Evolutionary conservation across 176 grass and related monocot species (phyloP).

Genomic region (Cenchrus fungigraminus): DNA sequence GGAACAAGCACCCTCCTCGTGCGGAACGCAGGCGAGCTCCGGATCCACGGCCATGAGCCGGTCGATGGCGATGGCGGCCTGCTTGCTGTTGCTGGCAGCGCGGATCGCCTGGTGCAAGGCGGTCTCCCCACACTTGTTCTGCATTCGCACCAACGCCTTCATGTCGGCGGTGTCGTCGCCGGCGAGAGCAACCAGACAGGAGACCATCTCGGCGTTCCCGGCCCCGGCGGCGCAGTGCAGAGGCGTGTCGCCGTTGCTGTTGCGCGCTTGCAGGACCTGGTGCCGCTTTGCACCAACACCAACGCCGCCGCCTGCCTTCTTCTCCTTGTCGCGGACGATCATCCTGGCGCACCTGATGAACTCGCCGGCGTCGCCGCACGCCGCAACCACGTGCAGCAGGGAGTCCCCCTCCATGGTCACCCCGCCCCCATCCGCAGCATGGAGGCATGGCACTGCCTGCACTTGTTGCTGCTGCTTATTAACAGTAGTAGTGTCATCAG

Average conservation of each 20-base stretch:
- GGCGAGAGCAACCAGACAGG: neutral
- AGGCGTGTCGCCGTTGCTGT: neutral
- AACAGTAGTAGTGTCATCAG: no score
- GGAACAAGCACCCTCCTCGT: neutral
- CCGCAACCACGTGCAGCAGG: neutral
- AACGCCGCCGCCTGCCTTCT: no score
- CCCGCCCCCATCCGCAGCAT: no score
- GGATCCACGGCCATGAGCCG: neutral
- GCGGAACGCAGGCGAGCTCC: neutral
- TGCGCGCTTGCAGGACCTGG: neutral
- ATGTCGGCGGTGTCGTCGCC: neutral
- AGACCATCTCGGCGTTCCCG: neutral
- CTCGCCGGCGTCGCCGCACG: neutral
- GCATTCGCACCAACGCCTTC: neutral
- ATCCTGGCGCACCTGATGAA: neutral
- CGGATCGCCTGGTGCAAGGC: neutral
- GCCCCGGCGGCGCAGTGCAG: neutral
- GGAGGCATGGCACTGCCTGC: no score
- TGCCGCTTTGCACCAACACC: neutral
- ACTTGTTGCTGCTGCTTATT: no score
- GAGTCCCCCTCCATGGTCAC: no score
- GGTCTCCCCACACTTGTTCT: neutral
- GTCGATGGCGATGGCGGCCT: neutral
- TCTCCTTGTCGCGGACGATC: neutral
- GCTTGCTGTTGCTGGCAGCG: neutral